phyloP scores from a whole-genome alignment of 352 stramenopile genomes.

The Globisporangium recalcitrans region DNA sequence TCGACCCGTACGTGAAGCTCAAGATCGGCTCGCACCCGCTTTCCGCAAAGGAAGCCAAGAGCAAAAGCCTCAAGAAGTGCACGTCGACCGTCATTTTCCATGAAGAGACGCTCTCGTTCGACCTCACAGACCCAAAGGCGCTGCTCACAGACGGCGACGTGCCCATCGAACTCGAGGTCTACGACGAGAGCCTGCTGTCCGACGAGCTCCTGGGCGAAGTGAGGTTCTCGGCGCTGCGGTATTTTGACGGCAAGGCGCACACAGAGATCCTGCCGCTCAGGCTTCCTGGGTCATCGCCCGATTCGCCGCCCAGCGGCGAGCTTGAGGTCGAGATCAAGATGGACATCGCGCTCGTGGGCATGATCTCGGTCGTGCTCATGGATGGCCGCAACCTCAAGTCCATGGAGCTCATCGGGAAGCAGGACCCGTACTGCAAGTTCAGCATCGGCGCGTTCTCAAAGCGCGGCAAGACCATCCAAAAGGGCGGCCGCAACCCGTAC shows the following conservation, averaged over 20 bases:
- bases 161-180: conserved; percentile 75
- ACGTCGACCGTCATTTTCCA: conserved; percentile 78
- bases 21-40: conserved; percentile 70
- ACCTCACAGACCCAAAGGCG: conserved; percentile 70
- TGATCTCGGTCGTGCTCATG: conserved; percentile 82
- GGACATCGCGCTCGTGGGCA: conserved; percentile 72
- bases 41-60: conserved; percentile 65
- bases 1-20: conserved; percentile 82
- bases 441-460: conserved; percentile 63
- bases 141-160: conserved; percentile 72
- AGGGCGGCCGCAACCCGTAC: conserved; percentile 85
- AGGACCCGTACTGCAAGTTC: conserved; percentile 89
- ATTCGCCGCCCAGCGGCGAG: conserved; percentile 30
- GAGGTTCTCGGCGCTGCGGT: conserved; percentile 66
- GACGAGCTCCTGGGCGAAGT: conserved; percentile 80
- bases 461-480: conserved; percentile 65
- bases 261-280: conserved; percentile 57
- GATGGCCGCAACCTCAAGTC: conserved; percentile 88
- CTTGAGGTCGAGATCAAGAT: conserved; percentile 70
- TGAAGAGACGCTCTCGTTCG: conserved; percentile 75
- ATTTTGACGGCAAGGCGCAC: conserved; percentile 64
- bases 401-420: conserved; percentile 88
- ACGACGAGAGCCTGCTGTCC: conserved; percentile 83
- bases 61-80: conserved; percentile 80
- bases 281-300: conserved; percentile 23